phyloP scores from a whole-genome alignment of 805 yeast genomes.

The Cephaloascus fragrans region DNA sequence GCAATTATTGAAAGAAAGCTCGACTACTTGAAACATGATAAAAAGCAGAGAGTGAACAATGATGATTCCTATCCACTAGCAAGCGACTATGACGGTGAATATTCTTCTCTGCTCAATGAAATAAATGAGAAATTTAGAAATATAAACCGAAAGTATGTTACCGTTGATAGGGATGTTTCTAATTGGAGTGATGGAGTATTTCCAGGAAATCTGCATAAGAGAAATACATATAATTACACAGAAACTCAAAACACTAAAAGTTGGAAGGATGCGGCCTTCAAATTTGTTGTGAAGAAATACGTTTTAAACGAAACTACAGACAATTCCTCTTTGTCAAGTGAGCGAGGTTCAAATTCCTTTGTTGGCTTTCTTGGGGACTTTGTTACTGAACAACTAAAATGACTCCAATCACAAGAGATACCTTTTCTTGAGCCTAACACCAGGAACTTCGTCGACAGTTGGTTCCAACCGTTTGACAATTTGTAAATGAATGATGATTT shows the following conservation, averaged over 20 bases:
- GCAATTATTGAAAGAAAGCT: background rate
- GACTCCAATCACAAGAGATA: too few species aligned
- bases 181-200: background rate
- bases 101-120: background rate
- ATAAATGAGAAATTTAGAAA: background rate
- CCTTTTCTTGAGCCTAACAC: too few species aligned
- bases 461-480: too few species aligned
- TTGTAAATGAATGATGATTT: too few species aligned
- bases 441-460: too few species aligned
- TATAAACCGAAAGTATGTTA: background rate
- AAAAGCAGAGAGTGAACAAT: background rate
- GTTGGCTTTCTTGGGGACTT: too few species aligned
- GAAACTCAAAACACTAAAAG: too few species aligned
- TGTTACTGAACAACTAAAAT: too few species aligned
- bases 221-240: background rate
- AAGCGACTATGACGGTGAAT: background rate
- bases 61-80: background rate
- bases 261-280: background rate
- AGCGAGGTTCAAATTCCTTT: too few species aligned
- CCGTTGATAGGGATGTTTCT: background rate
- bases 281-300: background rate
- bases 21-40: background rate
- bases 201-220: background rate
- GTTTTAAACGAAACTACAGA: too few species aligned
- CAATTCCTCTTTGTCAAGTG: too few species aligned